Conservation (phyloP, 352 stramenopile genomes). For the Blastocystis sp. region DNA sequence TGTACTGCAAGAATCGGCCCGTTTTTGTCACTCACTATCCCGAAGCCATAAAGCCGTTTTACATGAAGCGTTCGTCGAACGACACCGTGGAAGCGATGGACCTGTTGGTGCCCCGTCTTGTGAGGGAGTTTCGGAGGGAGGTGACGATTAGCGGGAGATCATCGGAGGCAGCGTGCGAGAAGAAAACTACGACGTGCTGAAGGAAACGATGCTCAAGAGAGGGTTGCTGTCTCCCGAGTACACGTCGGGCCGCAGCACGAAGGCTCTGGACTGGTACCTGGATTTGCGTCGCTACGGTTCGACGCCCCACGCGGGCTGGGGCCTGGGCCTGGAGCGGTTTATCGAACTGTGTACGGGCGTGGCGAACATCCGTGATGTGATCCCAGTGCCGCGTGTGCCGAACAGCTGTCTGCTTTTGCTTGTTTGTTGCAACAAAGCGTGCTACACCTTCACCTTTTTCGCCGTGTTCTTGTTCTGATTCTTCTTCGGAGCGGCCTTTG, state of each 20-base stretch:
- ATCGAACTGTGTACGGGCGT: constrained; percentile 85
- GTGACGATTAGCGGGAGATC: constrained; percentile 75
- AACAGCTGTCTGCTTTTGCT: constrained; percentile 71
- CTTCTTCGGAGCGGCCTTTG: not conserved
- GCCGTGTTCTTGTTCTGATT: not conserved
- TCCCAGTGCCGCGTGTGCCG: constrained; percentile 88
- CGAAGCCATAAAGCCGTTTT: constrained; percentile 91
- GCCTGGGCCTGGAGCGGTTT: constrained; percentile 92
- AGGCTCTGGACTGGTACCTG: constrained; percentile 86
- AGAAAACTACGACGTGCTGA: constrained; percentile 85
- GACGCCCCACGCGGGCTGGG: constrained; percentile 90
- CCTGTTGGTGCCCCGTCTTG: constrained; percentile 87
- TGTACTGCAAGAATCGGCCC: constrained; percentile 49
- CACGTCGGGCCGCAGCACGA: constrained; percentile 16
- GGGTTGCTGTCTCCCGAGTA: constrained; percentile 74
- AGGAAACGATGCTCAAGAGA: constrained; percentile 76
- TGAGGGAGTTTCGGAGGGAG: constrained; percentile 72
- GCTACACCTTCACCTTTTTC: not conserved
- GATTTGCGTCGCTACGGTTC: constrained; percentile 81
- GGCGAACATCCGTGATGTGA: constrained; percentile 94
- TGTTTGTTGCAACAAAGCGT: constrained; percentile 2
- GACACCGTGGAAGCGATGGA: constrained; percentile 88
- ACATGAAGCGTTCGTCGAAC: constrained; percentile 88
- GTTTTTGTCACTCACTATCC: constrained; percentile 83
- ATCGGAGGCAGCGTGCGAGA: constrained; percentile 83